Base-by-base conservation (phyloP, 805 yeast species). In the Priceomyces fermenticarens region DNA sequence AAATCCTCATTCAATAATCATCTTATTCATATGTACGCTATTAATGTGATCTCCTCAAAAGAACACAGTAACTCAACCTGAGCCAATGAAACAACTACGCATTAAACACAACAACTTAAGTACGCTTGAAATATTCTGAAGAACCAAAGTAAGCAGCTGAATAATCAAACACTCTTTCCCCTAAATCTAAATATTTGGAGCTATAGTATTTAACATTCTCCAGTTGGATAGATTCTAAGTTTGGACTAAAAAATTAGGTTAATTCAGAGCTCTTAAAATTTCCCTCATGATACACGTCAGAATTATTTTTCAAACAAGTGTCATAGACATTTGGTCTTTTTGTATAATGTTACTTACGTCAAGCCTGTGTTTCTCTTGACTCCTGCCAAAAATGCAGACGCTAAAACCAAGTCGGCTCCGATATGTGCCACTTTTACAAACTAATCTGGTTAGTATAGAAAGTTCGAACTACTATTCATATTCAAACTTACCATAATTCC, bases 161-260 rank as follows among this genome's bases (percentile, higher is more conserved):
- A 41, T 78, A 75, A 55, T 89, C 96, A 49, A 83, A 81, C 2
- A 85, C 65, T 61, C 81, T 80, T 55, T 93, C 99, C n/a, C 99
- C 99, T 23, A 83, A 57, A 39, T 80, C 85, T 47, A 93, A 72
- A 58, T 90, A 93, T 56, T 80, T 83, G 28, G 67, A 65, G 4
- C 83, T 68, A 51, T 80, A 81, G 30, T 68, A 65, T 48, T 72
- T 73, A 4, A 77, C 61, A 6, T 76, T 75, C 13, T 69, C 68
- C 40, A 55, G 65, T 16, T 54, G 57, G n/a, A 81, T 53, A 1
- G 62, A 35, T 10, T 76, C 77, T 10, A 77, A 48, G 52, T 83
- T 77, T 28, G 83, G 81, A 23, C 46, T 43, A 30, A 8, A 14
- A 29, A 32, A 30, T 36, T 37, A 32, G 27, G 32, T 35, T n/a